Conservation (phyloP, 2,329 filamentous ascomycete genomes). For the Phyllosticta citribraziliensis region DNA sequence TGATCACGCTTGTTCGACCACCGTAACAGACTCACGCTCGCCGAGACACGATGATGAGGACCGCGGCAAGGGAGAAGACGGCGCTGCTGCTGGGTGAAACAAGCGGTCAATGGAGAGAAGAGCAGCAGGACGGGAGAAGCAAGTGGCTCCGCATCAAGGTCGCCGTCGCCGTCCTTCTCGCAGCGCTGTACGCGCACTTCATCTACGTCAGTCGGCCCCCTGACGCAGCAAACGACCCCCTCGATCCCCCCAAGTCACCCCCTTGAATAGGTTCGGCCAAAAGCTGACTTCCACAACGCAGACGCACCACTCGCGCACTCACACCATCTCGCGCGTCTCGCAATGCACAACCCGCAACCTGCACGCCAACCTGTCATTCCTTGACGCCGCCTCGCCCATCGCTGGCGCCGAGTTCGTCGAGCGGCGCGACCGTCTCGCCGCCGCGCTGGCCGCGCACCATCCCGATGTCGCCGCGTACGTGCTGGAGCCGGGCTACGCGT, state of each 20-base stretch:
- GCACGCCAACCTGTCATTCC: slow-evolving; percentile 41
- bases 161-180: background rate
- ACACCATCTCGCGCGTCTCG: slow-evolving; percentile 22
- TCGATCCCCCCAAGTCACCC: background rate
- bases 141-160: background rate
- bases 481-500: slow-evolving; percentile 55
- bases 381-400: slow-evolving; percentile 41
- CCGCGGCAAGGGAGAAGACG: background rate
- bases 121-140: background rate
- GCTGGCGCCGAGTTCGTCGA: slow-evolving; percentile 42
- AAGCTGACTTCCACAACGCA: background rate
- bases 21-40: background rate
- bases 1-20: background rate
- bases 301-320: slow-evolving; percentile 4
- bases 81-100: background rate
- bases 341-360: slow-evolving; percentile 46
- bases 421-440: slow-evolving; percentile 47
- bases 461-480: slow-evolving; percentile 49
- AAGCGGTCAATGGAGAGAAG: background rate
- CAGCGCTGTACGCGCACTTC: slow-evolving; percentile 1
- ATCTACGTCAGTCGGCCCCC: slow-evolving; percentile 1
- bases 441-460: slow-evolving; percentile 35
- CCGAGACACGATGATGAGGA: background rate
- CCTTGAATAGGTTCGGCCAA: background rate
- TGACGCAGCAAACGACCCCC: background rate